Evolutionary conservation across 352 stramenopile genomes (phyloP), one percentile per base, ranked within the genome.

Genomic region (Ophiocytium majus): DNA sequence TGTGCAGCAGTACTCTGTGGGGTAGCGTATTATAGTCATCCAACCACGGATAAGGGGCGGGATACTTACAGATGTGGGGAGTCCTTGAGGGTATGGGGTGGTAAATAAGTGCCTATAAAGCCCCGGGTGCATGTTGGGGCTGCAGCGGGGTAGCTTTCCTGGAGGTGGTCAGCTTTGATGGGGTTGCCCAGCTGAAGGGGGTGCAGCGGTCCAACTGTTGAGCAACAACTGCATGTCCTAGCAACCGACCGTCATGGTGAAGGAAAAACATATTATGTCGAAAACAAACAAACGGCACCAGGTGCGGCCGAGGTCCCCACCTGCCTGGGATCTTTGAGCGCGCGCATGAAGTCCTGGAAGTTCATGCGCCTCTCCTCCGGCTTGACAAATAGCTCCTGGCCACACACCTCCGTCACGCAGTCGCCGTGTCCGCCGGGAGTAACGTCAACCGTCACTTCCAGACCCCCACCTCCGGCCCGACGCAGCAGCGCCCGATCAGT

Each of bases 291-390:
- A n/a, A n/a, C n/a, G n/a, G n/a, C n/a, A n/a, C n/a, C n/a, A n/a
- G n/a, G n/a, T n/a, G n/a, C n/a, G n/a, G n/a, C n/a, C n/a, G 19
- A 71, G 23, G 57, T 71, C 5, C 17, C 5, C 14, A 78, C 66
- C 66, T 78, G 66, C 66, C 17, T 78, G 66, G 32, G 32, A 28
- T 78, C 66, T 43, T 78, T 5, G 9, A 83, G 80, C 10, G 28
- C 50, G 9, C n/a, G 0, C 10, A 83, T 43, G 36, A 89, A 89
- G 37, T 32, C 28, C 28, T 82, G 63, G 49, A 89, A 89, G 43
- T 63, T 83, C 83, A 89, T 86, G 35, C 36, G 80, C 43, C 86
- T 37, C 74, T 89, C 86, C 74, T 89, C 83, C 10, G 86, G 86
- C 80, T 89, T 89, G 33, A 89, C 83, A 32, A 89, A 89, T 34